Evolutionary conservation across 768 basidiomycete genomes (phyloP).

Genomic region (Calvatia gigantea): DNA sequence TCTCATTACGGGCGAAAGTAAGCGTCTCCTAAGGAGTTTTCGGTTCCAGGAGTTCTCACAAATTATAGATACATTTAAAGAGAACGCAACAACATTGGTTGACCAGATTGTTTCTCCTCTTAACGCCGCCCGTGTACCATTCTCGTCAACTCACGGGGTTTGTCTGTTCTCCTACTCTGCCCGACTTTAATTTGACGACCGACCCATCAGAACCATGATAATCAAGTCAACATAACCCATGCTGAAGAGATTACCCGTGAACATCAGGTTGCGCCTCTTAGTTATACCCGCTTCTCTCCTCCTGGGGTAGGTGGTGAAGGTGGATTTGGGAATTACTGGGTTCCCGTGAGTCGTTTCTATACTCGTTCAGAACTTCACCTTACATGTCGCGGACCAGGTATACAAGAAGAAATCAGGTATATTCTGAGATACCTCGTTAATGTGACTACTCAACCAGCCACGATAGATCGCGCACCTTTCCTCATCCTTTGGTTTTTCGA

Average conservation of each 20-base stretch:
- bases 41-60: background rate
- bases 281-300: conserved; percentile 62
- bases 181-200: background rate
- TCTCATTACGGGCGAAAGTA: conserved; percentile 70
- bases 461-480: conserved; percentile 36
- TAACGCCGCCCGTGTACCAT: conserved; percentile 53
- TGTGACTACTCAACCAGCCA: background rate
- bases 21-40: conserved; percentile 7
- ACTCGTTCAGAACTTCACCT: background rate
- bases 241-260: conserved; percentile 64
- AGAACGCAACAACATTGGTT: conserved; percentile 65
- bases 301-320: conserved; percentile 58
- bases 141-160: conserved; percentile 69
- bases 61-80: conserved; percentile 54
- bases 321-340: conserved; percentile 75
- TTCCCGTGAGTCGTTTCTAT: conserved; percentile 46
- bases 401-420: conserved; percentile 34
- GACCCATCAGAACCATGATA: conserved; percentile 66
- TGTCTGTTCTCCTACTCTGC: conserved; percentile 17
- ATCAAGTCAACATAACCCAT: conserved; percentile 70
- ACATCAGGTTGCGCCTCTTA: conserved; percentile 48
- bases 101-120: conserved; percentile 63
- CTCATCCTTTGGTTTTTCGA: conserved; percentile 79
- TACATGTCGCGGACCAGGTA: conserved; percentile 23
- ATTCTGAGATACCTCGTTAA: conserved; percentile 19